phyloP scores from a whole-genome alignment of 164 flowering plant genomes.

The Pachysandra terminalis region DNA sequence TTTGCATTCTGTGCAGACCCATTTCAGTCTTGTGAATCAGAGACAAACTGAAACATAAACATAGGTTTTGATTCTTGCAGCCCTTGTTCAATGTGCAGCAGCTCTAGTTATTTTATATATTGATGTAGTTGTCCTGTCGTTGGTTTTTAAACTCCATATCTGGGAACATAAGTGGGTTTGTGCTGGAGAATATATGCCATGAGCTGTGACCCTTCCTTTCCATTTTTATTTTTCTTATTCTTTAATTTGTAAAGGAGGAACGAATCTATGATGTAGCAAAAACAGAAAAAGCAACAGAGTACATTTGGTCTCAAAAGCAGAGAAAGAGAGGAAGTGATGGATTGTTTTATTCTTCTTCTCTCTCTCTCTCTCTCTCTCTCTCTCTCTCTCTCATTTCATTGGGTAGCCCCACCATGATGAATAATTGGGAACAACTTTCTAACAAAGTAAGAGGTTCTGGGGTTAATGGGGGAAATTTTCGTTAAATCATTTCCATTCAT shows the following conservation, averaged over 20 bases:
- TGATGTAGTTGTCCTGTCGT: constrained; percentile 28
- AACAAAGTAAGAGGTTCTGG: constrained; percentile 28
- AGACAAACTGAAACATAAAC: constrained; percentile 10
- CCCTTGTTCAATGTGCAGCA: constrained; percentile 23
- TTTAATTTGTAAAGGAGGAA: constrained; percentile 56
- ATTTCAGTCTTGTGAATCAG: constrained; percentile 20
- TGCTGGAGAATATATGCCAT: constrained; percentile 78
- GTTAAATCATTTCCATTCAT: constrained; percentile 23
- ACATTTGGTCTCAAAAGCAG: constrained; percentile 57
- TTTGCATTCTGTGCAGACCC: constrained; percentile 41
- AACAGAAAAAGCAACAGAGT: constrained; percentile 58
- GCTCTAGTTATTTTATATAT: constrained; percentile 35
- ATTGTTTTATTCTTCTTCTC: constrained; percentile 65
- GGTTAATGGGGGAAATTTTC: constrained; percentile 27
- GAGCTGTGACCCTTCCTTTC: constrained; percentile 50
- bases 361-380: constrained; percentile 23
- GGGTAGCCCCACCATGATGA: constrained; percentile 63
- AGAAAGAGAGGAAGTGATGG: constrained; percentile 37
- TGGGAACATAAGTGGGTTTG: constrained; percentile 73
- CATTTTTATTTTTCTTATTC: too few relatives aligned
- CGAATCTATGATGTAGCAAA: constrained; percentile 61
- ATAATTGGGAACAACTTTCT: constrained; percentile 52
- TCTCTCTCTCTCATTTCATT: constrained; percentile 32
- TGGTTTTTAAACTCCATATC: constrained; percentile 66
- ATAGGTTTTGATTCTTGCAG: constrained; percentile 14